These are phyloP conservation scores for Aspergillus fischeri DNA, from an alignment of 2,329 filamentous ascomycete species.

Conservation along the genomic window DNA sequence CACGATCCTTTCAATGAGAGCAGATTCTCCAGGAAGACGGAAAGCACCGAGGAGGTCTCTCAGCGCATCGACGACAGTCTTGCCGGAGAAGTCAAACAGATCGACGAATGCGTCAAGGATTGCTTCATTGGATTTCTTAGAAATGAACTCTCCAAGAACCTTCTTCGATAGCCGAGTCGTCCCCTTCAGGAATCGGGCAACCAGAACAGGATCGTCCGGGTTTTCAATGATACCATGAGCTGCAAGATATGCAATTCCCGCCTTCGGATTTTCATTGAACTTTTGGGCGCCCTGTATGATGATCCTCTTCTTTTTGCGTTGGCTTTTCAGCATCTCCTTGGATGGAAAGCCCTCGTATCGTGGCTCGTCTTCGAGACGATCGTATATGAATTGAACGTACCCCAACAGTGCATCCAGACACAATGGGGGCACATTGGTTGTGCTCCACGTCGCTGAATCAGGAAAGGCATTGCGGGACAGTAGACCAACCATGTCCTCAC, in stretches of 20 bases:
- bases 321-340: constrained; percentile 60
- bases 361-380: constrained; percentile 71
- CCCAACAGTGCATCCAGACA: constrained; percentile 88
- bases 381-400: constrained; percentile 87
- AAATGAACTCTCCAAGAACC: constrained; percentile 84
- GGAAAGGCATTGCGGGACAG: constrained; percentile 92
- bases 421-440: constrained; percentile 91
- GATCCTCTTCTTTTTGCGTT: constrained; percentile 75
- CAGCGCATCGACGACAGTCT: constrained; percentile 85
- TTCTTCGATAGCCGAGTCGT: constrained; percentile 88
- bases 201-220: constrained; percentile 66
- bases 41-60: constrained; percentile 85
- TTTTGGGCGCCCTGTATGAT: constrained; percentile 84
- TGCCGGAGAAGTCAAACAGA: constrained; percentile 81
- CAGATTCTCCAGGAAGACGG: constrained; percentile 86
- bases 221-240: constrained; percentile 81
- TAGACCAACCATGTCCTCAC: constrained; percentile 90
- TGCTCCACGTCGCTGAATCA: constrained; percentile 97
- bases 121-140: constrained; percentile 83
- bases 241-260: constrained; percentile 78
- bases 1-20: constrained; percentile 88
- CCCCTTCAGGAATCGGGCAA: constrained; percentile 82
- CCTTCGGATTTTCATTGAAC: constrained; percentile 94
- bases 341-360: constrained; percentile 63
- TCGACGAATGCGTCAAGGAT: constrained; percentile 80